Evolutionary conservation across 805 yeast genomes (phyloP), one percentile per base, ranked within the genome.

Genomic region (Vanderwaltozyma verrucispora): DNA sequence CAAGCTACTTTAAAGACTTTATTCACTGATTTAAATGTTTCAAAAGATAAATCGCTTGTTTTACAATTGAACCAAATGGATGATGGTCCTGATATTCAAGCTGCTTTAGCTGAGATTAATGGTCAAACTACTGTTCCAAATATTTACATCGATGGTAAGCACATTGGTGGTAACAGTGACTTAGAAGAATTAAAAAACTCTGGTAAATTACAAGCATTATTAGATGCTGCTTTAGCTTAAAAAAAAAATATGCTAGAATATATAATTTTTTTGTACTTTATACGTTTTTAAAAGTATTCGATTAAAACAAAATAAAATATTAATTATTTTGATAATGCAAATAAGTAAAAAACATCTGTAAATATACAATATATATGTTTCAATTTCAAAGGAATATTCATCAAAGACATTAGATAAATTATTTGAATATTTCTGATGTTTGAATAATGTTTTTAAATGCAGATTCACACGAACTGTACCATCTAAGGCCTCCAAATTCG

Each of bases 71-170:
- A 68, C 62, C 45, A 75, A 68, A 65, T 65, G 41, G 71, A 63
- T n/a, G 88, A 86, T 43, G 96, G 96, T 40, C 63, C 66, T 33
- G 88, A 79, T 24, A 74, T 87, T 49, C 96, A 88, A 66, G 79
- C 67, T 35, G 94, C 94, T 47, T 69, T 89, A 43, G 60, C 58
- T 37, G 75, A 80, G 56, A 62, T 86, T 42, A 83, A 94, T 28
- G 92, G 94, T 42, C 97, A 89, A 70, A 73, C 77, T 49, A 86
- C 96, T 28, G 97, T 89, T 44, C 98, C 98, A 45, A 87, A 82
- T 60, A 73, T 89, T 50, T 89, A 81, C 67, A 86, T 89, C 59
- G 77, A 71, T 33, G 96, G 95, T 43, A 72, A 88, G 64, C 96
- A 87, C 68, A 76, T 89, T 54, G 98, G 98, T 43, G 98, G 98